Conservation (phyloP, 306 rosid species). For the Vigna radiata region DNA sequence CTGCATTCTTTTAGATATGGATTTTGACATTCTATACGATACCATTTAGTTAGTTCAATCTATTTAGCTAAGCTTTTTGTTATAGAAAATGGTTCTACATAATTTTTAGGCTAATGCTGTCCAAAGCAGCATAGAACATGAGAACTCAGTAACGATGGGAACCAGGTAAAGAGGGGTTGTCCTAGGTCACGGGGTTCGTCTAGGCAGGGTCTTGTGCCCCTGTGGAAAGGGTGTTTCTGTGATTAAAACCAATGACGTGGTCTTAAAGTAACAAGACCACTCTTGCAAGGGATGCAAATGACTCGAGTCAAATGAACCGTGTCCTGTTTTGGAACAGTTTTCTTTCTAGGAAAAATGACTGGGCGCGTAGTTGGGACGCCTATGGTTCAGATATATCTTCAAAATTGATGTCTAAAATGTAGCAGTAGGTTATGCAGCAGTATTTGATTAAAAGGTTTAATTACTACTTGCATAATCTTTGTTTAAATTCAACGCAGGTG, state of each 20-base stretch:
- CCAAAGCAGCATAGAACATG: background rate
- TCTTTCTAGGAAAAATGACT: no score
- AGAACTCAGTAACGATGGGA: background rate
- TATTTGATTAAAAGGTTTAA: background rate
- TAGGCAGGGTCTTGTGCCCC: background rate
- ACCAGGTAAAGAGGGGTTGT: background rate
- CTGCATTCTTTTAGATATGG: background rate
- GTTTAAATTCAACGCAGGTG: conserved; percentile 65
- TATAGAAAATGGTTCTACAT: background rate
- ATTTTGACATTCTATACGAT: background rate
- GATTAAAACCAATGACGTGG: background rate
- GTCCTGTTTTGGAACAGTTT: no score
- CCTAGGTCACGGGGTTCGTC: background rate
- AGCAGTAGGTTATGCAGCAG: background rate
- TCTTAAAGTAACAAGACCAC: background rate
- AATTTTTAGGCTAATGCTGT: background rate
- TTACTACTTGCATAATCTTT: no score
- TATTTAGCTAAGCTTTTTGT: background rate
- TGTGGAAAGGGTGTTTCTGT: background rate
- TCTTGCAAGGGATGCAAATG: background rate
- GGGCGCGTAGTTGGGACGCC: background rate
- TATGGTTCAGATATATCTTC: background rate
- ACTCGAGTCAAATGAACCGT: no score
- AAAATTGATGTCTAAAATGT: no score
- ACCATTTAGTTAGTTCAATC: background rate